phyloP scores from a whole-genome alignment of 495 filamentous ascomycete species.

The Penicillium steckii region DNA sequence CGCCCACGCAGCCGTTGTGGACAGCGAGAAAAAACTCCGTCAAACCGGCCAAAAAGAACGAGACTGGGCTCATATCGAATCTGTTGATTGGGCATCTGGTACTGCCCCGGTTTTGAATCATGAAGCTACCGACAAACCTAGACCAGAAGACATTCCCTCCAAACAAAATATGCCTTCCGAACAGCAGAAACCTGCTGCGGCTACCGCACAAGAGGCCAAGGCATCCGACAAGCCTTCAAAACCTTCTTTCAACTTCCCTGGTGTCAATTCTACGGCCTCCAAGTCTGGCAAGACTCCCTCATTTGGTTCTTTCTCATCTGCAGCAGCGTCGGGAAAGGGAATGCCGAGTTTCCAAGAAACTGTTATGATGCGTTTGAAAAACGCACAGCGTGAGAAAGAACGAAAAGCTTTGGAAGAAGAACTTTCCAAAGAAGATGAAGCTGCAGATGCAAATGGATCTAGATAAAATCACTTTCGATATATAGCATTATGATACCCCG shows the following conservation, averaged over 20 bases:
- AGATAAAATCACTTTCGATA: slow-evolving; percentile 2
- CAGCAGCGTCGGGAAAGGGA: slow-evolving; percentile 29
- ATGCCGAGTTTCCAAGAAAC: slow-evolving; percentile 57
- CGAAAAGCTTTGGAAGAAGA: slow-evolving; percentile 54
- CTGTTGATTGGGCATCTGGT: slow-evolving; percentile 56
- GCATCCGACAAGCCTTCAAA: slow-evolving; percentile 17
- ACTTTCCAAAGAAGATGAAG: slow-evolving; percentile 50
- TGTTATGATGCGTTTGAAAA: slow-evolving; percentile 61
- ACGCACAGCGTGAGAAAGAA: slow-evolving; percentile 56
- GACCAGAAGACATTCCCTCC: not conserved
- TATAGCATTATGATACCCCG: slow-evolving; percentile 18
- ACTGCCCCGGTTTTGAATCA: slow-evolving; percentile 45
- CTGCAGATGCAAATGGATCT: slow-evolving; percentile 37
- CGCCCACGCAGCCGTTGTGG: slow-evolving; percentile 59
- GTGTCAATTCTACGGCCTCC: slow-evolving; percentile 22
- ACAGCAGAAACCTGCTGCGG: slow-evolving; percentile 1
- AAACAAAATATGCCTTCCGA: not conserved
- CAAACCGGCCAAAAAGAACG: slow-evolving; percentile 15
- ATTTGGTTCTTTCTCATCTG: slow-evolving; percentile 48
- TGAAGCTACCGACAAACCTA: not conserved
- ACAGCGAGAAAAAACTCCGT: slow-evolving; percentile 44
- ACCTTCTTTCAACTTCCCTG: slow-evolving; percentile 38
- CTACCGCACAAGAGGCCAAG: slow-evolving; percentile 20
- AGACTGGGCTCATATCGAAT: slow-evolving; percentile 49
- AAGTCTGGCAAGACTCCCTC: slow-evolving; percentile 45